These are phyloP conservation scores for Mycena epipterygia DNA, from an alignment of 768 basidiomycete genomes.

Conservation along the genomic window DNA sequence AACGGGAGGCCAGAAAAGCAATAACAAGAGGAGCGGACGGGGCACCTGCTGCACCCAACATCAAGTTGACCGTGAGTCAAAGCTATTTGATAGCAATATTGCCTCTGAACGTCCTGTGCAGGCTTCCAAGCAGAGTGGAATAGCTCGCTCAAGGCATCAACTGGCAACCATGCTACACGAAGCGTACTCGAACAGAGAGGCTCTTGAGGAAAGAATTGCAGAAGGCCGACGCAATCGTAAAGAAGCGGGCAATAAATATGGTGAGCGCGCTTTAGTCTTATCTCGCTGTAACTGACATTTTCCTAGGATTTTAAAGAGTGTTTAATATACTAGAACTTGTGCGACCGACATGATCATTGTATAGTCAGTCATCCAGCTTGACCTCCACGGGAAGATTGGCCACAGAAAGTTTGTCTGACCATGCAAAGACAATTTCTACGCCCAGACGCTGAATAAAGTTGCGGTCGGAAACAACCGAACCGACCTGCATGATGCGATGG, in stretches of 20 bases:
- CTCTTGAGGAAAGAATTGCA: conserved; percentile 86
- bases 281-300: conserved; percentile 4
- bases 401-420: conserved; percentile 78
- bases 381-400: conserved; percentile 81
- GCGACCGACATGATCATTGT: too few species aligned
- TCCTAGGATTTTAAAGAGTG: conserved; percentile 52
- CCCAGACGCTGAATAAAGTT: conserved; percentile 47
- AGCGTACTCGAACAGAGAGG: conserved; percentile 87
- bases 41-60: conserved; percentile 76
- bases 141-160: conserved; percentile 83
- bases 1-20: conserved; percentile 82
- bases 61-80: conserved; percentile 83
- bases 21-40: conserved; percentile 72
- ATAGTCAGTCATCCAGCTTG: too few species aligned
- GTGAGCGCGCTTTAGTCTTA: conserved; percentile 53
- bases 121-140: conserved; percentile 79
- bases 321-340: neutral
- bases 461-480: conserved; percentile 58
- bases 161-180: conserved; percentile 85
- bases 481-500: conserved; percentile 76
- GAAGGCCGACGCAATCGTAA: conserved; percentile 87
- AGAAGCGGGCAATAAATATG: conserved; percentile 94
- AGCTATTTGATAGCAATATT: neutral
- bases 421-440: conserved; percentile 71
- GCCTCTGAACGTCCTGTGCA: conserved; percentile 42